Base-by-base conservation (phyloP, 164 flowering plant genomes). In the Umbilicus rupestris region DNA sequence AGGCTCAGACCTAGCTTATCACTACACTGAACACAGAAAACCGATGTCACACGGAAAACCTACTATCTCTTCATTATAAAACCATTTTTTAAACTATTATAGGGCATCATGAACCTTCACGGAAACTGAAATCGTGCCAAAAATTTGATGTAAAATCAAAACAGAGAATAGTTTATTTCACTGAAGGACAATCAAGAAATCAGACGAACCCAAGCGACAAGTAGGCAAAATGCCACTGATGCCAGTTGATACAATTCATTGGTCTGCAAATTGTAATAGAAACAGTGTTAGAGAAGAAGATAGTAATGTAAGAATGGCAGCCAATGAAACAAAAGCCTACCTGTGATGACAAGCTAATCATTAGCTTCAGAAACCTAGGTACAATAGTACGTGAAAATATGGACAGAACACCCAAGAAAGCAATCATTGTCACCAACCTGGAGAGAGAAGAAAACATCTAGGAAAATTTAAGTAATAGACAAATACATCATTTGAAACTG, bases 171-270 rank as follows among this genome's bases (percentile, higher is more conserved):
- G 15, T 5, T 3, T n/a, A 63, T 11, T n/a, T 7, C 26, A 35
- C 17, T 15, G 5, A 39, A 62, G 19, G 65, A 39, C 42, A 52
- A 37, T 29, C 14, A 37, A 62, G 79, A 72, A 79, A 70, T 30
- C 73, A 76, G 64, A 75, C 96, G 47, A 73, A 93, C 98, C 98
- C 98, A 93, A 37, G 98, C 98, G 66, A 93, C 97, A 66, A 93
- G 87, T 49, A 90, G 81, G 85, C 98, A 93, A 75, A 93, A 93
- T 7, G 98, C 98, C 49, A 93, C 98, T 8, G 96, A 75, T 29
- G 98, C 97, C 80, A 93, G 71, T 69, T 93, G 98, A 78, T 93
- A 93, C 45, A 93, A 92, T 74, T 93, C 98, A 79, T 89, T 87
- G 55, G 97, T 90, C 98, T 93, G 94, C 82, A 74, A 58, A 33